Conservation (phyloP, 768 basidiomycete species). For the Lepiota venenata region DNA sequence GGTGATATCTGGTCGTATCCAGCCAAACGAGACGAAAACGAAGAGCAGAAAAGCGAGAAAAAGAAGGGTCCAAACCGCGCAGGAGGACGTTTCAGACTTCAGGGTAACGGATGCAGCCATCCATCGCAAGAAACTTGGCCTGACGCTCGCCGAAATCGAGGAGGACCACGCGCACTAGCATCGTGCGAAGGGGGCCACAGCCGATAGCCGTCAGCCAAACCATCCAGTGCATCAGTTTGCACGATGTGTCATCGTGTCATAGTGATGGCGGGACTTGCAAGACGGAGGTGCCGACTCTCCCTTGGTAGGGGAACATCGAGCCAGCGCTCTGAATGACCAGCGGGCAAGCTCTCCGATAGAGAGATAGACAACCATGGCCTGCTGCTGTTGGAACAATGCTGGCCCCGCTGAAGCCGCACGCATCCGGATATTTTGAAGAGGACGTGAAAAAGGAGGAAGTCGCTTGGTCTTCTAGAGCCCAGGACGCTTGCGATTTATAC, state of each 20-base stretch:
- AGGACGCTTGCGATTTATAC: not conserved
- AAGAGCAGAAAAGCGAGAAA: not conserved
- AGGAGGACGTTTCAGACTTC: slow-evolving; percentile 1
- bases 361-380: not conserved
- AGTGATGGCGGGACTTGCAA: too few relatives aligned
- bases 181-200: slow-evolving; percentile 9
- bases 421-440: too few relatives aligned
- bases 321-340: too few relatives aligned
- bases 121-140: slow-evolving; percentile 12
- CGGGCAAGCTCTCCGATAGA: not conserved
- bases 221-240: not conserved
- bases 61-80: not conserved
- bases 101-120: slow-evolving; percentile 12
- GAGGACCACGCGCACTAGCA: not conserved
- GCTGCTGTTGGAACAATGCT: not conserved
- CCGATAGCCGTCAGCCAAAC: slow-evolving; percentile 8
- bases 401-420: too few relatives aligned
- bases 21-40: too few relatives aligned
- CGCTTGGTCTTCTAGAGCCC: not conserved
- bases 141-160: slow-evolving; percentile 8
- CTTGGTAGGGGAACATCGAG: too few relatives aligned
- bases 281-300: too few relatives aligned
- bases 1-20: not conserved
- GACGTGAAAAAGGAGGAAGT: not conserved
- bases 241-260: not conserved